phyloP scores from a whole-genome alignment of 2,329 filamentous ascomycete genomes.

The Juglanconis juglandina region DNA sequence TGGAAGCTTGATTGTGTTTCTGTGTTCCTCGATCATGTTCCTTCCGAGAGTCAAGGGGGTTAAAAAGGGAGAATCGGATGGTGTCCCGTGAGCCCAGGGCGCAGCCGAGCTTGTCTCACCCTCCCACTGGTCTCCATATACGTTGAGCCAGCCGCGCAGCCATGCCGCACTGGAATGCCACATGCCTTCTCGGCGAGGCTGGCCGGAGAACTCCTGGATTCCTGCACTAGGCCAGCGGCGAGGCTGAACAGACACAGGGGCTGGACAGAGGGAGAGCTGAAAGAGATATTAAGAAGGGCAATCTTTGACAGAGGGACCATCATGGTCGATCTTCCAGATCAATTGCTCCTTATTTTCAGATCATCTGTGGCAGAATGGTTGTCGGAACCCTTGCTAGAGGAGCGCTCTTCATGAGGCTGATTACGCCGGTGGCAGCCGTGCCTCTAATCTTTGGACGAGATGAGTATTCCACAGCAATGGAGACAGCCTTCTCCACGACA shows the following conservation, averaged over 20 bases:
- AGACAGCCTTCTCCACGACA: neutral
- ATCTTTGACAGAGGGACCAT: neutral
- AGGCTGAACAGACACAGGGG: constrained; percentile 10
- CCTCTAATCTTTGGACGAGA: constrained; percentile 7
- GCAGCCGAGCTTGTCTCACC: constrained; percentile 11
- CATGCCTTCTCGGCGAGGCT: constrained; percentile 10
- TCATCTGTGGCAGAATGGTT: constrained; percentile 1
- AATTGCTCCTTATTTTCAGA: neutral
- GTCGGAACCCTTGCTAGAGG: neutral
- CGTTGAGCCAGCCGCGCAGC: constrained; percentile 1
- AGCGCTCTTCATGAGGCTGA: neutral
- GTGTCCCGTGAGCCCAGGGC: neutral
- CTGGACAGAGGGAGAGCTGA: neutral
- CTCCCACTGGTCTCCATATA: neutral
- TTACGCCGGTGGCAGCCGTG: constrained; percentile 2
- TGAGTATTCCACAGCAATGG: neutral
- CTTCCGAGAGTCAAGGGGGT: constrained; percentile 6
- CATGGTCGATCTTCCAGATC: neutral
- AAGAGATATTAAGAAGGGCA: constrained; percentile 5
- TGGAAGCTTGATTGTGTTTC: neutral
- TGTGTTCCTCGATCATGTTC: neutral
- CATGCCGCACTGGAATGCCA: constrained; percentile 5
- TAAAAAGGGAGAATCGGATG: constrained; percentile 7
- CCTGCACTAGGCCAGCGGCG: constrained; percentile 7
- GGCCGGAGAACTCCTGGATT: constrained; percentile 2